phyloP scores from a whole-genome alignment of 73 alveolate genomes.

The Blepharisma stoltei region DNA sequence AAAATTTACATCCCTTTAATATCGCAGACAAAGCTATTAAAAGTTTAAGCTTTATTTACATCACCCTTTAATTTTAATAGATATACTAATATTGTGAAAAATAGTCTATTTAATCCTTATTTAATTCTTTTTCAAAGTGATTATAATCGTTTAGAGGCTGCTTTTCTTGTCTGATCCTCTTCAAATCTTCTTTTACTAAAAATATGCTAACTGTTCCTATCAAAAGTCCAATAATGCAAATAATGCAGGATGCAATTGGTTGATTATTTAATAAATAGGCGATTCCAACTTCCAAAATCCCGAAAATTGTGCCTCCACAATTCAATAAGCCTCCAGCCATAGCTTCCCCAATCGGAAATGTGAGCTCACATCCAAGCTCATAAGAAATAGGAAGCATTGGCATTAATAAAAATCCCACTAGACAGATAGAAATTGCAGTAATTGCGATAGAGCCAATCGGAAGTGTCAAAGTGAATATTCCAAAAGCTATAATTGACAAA shows the following conservation, averaged over 20 bases:
- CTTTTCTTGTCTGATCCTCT: neutral
- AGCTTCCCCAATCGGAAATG: conserved; percentile 87
- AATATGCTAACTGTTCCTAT: neutral
- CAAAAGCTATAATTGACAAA: conserved; percentile 33
- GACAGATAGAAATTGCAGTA: conserved; percentile 43
- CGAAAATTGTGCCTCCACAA: conserved; percentile 61
- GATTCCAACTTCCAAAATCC: conserved; percentile 45
- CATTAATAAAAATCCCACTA: conserved; percentile 62
- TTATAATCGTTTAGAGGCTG: too few relatives aligned
- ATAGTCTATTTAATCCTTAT: too few relatives aligned
- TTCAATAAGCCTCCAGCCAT: conserved; percentile 77
- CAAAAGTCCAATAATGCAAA: neutral
- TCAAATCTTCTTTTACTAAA: neutral
- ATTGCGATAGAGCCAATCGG: conserved; percentile 31
- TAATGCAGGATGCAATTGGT: neutral
- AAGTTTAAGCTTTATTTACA: too few relatives aligned
- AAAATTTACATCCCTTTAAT: too few relatives aligned
- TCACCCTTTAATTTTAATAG: too few relatives aligned
- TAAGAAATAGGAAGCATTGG: conserved; percentile 77
- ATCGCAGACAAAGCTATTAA: too few relatives aligned
- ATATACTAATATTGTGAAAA: too few relatives aligned
- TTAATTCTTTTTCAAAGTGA: too few relatives aligned
- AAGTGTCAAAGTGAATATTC: conserved; percentile 26
- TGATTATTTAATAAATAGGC: conserved; percentile 11
- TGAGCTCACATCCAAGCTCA: conserved; percentile 77